Evolutionary conservation across 2,329 filamentous ascomycete species (phyloP), one percentile per base, ranked within the genome.

Genomic region (Clonostachys chloroleuca): DNA sequence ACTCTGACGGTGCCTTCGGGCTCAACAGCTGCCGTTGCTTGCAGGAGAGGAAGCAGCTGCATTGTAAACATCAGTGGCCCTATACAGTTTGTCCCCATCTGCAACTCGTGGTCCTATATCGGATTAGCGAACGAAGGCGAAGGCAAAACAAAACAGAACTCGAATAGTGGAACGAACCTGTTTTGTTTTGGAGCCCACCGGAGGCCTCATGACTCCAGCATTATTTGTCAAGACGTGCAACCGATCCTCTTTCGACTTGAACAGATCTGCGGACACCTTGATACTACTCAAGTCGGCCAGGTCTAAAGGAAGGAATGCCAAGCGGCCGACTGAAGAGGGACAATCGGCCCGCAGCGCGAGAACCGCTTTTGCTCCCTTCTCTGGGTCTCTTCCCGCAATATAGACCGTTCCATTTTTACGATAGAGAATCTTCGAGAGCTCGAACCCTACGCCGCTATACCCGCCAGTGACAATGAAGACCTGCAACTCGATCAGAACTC

Each of bases 361-460:
- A 18, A 81, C 73, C 9, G 72, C 71, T 0, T 56, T 44, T 1
- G 59, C 54, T n/a, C 64, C 72, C 49, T 73, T 74, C 3, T 60
- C 52, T 14, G 60, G 51, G 2, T 64, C 69, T 36, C 77, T 72
- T 2, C 69, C 69, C 5, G 74, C 73, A 35, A 80, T 58, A 56
- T 80, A 81, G 24, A 81, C 70, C 5, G 64, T 77, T 36, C 63
- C 76, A 47, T 76, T 72, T 24, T 67, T 68, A 56, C 61, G 57
- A 57, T 81, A 82, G 14, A 83, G 64, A 6, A 80, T 71, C 33
- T 66, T 67, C 44, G 62, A 63, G n/a, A 80, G 63, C 51, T 78
- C 73, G 39, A 69, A 66, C 17, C 77, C 77, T 6, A 78, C 63
- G 70, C 59, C 59, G 10, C 54, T 54, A 48, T 56, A 57, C 42